phyloP scores from a whole-genome alignment of 164 flowering plant genomes.

The Vitis labrusca region DNA sequence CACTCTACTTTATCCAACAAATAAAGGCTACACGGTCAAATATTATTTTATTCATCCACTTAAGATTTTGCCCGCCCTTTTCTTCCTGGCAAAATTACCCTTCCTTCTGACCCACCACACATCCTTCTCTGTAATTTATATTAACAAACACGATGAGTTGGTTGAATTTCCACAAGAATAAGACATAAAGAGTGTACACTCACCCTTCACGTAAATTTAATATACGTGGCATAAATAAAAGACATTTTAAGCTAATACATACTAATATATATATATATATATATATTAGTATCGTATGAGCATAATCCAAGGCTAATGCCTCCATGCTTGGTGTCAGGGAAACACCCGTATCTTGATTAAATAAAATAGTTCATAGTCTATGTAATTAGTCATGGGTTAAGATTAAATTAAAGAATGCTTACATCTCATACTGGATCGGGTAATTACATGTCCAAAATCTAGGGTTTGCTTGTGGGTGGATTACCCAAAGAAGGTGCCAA shows the following conservation, averaged over 20 bases:
- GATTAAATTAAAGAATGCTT: slow-evolving; percentile 1
- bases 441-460: slow-evolving; percentile 22
- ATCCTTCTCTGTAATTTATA: too few species aligned
- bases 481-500: slow-evolving; percentile 17
- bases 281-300: slow-evolving; percentile 3
- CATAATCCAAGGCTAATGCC: slow-evolving; percentile 24
- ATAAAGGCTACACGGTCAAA: slow-evolving; percentile 19
- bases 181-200: too few species aligned
- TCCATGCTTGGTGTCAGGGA: slow-evolving; percentile 26
- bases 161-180: too few species aligned
- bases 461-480: slow-evolving; percentile 25
- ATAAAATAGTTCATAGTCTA: not conserved
- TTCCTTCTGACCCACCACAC: too few species aligned
- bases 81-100: not conserved
- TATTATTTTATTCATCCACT: slow-evolving; percentile 25
- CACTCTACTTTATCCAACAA: slow-evolving; percentile 12
- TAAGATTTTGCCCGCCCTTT: slow-evolving; percentile 7
- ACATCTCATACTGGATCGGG: slow-evolving; percentile 18
- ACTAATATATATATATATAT: too few species aligned
- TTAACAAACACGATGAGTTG: too few species aligned
- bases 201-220: too few species aligned
- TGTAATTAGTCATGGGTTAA: not conserved
- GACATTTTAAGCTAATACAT: not conserved
- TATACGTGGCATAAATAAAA: too few species aligned
- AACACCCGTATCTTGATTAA: slow-evolving; percentile 8